Percentiles rank a stretch among this genome's conserved stretches.
These are phyloP conservation scores for Camelina hispida DNA, from an alignment of 345 rosid species.

Conservation along the genomic window DNA sequence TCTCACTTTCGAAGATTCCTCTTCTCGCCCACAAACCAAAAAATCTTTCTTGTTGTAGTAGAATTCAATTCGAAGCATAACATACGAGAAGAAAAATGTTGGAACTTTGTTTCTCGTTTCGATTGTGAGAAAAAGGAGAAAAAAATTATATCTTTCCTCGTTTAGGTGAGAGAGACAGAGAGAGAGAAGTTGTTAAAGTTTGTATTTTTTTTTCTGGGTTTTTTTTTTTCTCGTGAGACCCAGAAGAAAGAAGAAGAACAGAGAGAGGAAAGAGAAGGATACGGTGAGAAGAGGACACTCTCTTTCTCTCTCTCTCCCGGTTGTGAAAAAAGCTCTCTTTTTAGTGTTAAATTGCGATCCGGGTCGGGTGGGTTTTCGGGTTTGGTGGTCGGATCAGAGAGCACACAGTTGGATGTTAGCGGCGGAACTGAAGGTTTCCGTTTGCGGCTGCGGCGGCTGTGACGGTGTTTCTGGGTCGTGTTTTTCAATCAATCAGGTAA, in stretches of 20 bases:
- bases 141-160: no score
- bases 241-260: conserved; percentile 28
- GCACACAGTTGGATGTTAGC: conserved; percentile 35
- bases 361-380: conserved; percentile 29
- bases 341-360: conserved; percentile 31
- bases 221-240: conserved; percentile 35
- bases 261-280: conserved; percentile 30
- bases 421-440: conserved; percentile 37
- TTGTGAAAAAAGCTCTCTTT: not conserved
- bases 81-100: conserved; percentile 19
- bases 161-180: conserved; percentile 35
- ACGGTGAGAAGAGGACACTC: not conserved
- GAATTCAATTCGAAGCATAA: conserved; percentile 13
- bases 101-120: not conserved
- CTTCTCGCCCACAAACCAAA: conserved; percentile 40
- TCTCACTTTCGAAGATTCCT: conserved; percentile 51
- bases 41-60: conserved; percentile 18
- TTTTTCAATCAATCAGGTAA: conserved; percentile 71
- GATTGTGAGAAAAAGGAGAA: conserved; percentile 23
- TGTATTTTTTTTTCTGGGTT: conserved; percentile 32
- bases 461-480: conserved; percentile 53
- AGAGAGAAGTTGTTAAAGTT: conserved; percentile 31
- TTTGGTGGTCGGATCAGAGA: conserved; percentile 35
- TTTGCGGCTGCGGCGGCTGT: conserved; percentile 45
- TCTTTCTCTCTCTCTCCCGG: not conserved